Evolutionary conservation across 768 basidiomycete species (phyloP), one percentile per base, ranked within the genome.

Genomic region (Panellus pusillus): DNA sequence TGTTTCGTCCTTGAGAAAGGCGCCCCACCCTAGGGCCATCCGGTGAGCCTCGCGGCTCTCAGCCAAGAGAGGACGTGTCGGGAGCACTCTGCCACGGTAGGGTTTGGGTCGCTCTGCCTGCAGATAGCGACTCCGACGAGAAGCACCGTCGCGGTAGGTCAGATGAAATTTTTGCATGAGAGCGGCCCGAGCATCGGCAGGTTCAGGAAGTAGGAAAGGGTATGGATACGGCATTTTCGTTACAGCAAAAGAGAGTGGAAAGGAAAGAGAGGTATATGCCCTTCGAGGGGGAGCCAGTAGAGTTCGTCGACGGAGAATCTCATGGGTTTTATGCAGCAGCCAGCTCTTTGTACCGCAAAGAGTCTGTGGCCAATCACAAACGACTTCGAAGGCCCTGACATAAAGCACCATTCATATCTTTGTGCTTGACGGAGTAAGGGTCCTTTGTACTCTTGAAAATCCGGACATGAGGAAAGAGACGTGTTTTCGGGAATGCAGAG

Each of bases 1-100:
- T 1, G 50, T 52, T 28, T 57, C 55, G 46, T 48, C 50, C 38
- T 57, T 57, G 40, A 57, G 19, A 24, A 57, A 52, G 1, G 55
- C 55, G 7, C 55, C 50, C 45, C 50, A 48, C n/a, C 50, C 55
- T 27, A 52, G 32, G 18, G 8, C 17, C 2, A 29, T 17, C 8
- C 46, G 50, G 35, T 17, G 17, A 24, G 24, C 24, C 46, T 40
- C 39, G 50, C 46, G 55, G 19, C 50, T 52, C 39, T 48, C 37
- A 9, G 19, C 36, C 28, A 8, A 13, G 3, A 31, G 37, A 14
- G 24, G 37, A 31, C 29, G 39, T 39, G 28, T 52, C 5, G 55
- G 39, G 4, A 14, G 46, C 46, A 11, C 9, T 6, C 14, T 39
- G 6, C 28, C 29, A 8, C 36, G 27, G 17, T 48, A 52, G 38